Base-by-base conservation (phyloP, 768 basidiomycete species). In the Hygrocybe punicea region DNA sequence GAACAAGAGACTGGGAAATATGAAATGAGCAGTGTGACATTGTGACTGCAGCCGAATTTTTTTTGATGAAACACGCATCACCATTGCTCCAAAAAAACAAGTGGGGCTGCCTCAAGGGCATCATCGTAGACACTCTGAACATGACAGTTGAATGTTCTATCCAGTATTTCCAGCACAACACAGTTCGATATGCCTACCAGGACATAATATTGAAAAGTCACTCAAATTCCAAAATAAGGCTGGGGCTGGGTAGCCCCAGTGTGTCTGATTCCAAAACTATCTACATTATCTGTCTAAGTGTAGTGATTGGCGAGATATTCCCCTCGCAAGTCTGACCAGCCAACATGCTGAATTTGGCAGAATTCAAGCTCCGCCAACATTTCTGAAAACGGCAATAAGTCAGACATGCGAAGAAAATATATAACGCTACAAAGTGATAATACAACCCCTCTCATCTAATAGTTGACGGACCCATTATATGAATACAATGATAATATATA, bases 331-430 rank as follows among this genome's bases (percentile, higher is more conserved):
- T 45, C 24, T 17, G 7, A n/a, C 17, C 24, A 17, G 24, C 8
- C 24, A 24, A 14, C 17, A n/a, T n/a, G 24, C n/a, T 8, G 24
- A 45, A 45, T 13, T 49, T 34, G 48, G 21, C 11, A 2, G 21
- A 49, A 49, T 49, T 49, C 48, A 49, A 49, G 21, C 48, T 49
- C 48, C 48, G 17, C 48, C 48, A 49, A 33, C 23, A 23, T 49
- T 49, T 49, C 48, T 49, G 48, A 49, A 49, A 49, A 49, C 23
- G 21, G 19, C 48, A 34, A 49, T 49, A 49, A 42, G 36, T 39
- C 36, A 39, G 36, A n/a, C 10, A 39, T 39, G n/a, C 36, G 36
- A 39, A n/a, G n/a, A n/a, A n/a, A n/a, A n/a, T n/a, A n/a, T n/a
- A n/a, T n/a, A n/a, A n/a, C n/a, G n/a, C n/a, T n/a, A n/a, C n/a